Percentiles rank a stretch among this genome's conserved stretches.
phyloP scores from a whole-genome alignment of 176 grass and related monocot genomes.

The Saccharum officinarum region DNA sequence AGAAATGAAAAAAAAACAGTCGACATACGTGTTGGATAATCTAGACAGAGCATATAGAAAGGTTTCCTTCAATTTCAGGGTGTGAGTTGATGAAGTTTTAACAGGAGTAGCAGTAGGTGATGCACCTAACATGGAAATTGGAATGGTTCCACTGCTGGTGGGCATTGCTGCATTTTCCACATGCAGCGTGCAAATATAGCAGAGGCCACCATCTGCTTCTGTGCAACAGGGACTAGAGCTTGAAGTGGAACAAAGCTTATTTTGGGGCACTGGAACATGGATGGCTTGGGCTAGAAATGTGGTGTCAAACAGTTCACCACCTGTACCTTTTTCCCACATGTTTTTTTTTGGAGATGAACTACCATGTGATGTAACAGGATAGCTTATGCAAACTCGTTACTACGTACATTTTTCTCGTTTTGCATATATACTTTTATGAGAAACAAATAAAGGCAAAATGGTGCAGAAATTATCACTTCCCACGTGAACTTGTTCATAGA shows the following conservation, averaged over 20 bases:
- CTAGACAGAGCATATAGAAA: background rate
- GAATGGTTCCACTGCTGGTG: background rate
- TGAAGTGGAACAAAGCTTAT: constrained; percentile 26
- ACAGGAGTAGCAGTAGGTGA: constrained; percentile 22
- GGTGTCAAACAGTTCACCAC: constrained; percentile 14
- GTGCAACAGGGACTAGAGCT: constrained; percentile 63
- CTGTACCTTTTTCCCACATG: constrained; percentile 1
- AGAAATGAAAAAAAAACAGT: background rate
- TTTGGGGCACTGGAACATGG: constrained; percentile 42
- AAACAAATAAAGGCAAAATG: background rate
- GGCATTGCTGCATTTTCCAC: constrained; percentile 35
- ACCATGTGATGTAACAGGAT: too few species aligned
- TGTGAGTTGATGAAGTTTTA: constrained; percentile 26
- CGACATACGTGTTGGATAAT: constrained; percentile 1
- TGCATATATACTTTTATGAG: background rate
- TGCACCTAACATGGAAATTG: constrained; percentile 13
- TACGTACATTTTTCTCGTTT: background rate
- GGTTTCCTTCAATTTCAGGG: constrained; percentile 23
- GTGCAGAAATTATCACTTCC: background rate
- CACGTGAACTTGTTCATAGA: too few species aligned
- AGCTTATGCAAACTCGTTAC: background rate
- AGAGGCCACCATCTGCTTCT: constrained; percentile 26
- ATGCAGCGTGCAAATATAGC: constrained; percentile 31
- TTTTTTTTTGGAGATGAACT: background rate
- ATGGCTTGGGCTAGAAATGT: constrained; percentile 34